Evolutionary conservation across 768 basidiomycete genomes (phyloP), one percentile per base, ranked within the genome.

Genomic region (Suillus tomentosus): DNA sequence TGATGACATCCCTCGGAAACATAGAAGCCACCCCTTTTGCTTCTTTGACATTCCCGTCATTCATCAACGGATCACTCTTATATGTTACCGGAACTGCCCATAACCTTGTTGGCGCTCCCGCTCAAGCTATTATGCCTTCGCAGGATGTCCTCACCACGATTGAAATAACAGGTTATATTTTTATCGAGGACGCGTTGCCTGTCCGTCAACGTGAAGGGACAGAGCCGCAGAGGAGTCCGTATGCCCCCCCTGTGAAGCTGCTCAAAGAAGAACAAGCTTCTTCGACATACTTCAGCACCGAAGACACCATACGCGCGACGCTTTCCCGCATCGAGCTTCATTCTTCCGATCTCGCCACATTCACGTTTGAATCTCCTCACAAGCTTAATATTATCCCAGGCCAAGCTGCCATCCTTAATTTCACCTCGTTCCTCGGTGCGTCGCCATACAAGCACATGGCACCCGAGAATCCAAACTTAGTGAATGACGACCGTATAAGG

Each of bases 401-500:
- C 1, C 87, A 90, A 70, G 80, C 83, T 1, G 79, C 80, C 43
- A 79, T 88, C 40, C 71, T 90, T 61, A 83, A 87, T 68, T 82
- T 88, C 72, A 78, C 79, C 0, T 72, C 79, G 10, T 75, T 89
- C 45, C 71, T 88, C 9, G 85, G 87, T 5, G 64, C 76, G 15
- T 69, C 75, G 5, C 68, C 73, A 19, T 88, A 88, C 70, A 78
- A 77, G 47, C 87, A 88, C 68, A 86, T 87, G 84, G 79, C 83
- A 1, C 76, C 79, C 7, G 59, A 67, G n/a, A 77, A 80, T 37
- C 85, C 85, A 0, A 78, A 73, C 17, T 76, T 78, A n/a, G 77
- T 87, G 42, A 88, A 88, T 69, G 87, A 88, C 69, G 86, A 89
- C 68, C 80, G 86, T 53, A 80, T 89, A 50, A 83, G 87, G 27